These are phyloP conservation scores for Penicillium steckii DNA, from an alignment of 495 filamentous ascomycete species.

Conservation along the genomic window DNA sequence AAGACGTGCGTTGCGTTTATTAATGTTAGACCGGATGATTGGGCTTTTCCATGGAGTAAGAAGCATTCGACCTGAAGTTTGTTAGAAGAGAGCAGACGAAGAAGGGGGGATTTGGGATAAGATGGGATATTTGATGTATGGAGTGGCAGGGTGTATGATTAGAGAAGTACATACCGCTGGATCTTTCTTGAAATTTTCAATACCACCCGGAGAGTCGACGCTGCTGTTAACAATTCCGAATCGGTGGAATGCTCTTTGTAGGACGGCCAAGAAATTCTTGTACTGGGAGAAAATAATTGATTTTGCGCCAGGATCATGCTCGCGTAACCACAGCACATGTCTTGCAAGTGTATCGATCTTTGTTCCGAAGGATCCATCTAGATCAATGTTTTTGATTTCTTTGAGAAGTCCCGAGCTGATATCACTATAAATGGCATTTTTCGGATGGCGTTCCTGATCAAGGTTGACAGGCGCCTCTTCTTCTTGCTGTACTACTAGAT, in stretches of 20 bases:
- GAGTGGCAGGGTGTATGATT: no score
- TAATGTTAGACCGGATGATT: slow-evolving; percentile 84
- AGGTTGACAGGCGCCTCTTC: slow-evolving; percentile 46
- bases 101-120: background rate
- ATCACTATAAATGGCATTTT: slow-evolving; percentile 69
- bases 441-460: slow-evolving; percentile 27
- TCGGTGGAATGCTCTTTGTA: slow-evolving; percentile 62
- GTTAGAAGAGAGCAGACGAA: background rate
- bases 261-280: slow-evolving; percentile 72
- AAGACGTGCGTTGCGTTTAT: slow-evolving; percentile 94
- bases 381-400: slow-evolving; percentile 80
- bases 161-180: slow-evolving; percentile 44
- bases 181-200: slow-evolving; percentile 72
- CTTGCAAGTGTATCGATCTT: slow-evolving; percentile 83
- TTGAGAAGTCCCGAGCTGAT: slow-evolving; percentile 67
- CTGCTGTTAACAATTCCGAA: slow-evolving; percentile 70
- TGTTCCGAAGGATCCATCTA: slow-evolving; percentile 74
- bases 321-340: slow-evolving; percentile 81
- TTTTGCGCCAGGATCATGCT: slow-evolving; percentile 83
- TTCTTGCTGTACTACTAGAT: slow-evolving; percentile 65
- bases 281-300: slow-evolving; percentile 91
- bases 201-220: slow-evolving; percentile 61
- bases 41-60: slow-evolving; percentile 81
- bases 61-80: slow-evolving; percentile 67
- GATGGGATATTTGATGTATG: no score